These are phyloP conservation scores for Vitis cinerea DNA, from an alignment of 164 flowering plant genomes.

Conservation along the genomic window DNA sequence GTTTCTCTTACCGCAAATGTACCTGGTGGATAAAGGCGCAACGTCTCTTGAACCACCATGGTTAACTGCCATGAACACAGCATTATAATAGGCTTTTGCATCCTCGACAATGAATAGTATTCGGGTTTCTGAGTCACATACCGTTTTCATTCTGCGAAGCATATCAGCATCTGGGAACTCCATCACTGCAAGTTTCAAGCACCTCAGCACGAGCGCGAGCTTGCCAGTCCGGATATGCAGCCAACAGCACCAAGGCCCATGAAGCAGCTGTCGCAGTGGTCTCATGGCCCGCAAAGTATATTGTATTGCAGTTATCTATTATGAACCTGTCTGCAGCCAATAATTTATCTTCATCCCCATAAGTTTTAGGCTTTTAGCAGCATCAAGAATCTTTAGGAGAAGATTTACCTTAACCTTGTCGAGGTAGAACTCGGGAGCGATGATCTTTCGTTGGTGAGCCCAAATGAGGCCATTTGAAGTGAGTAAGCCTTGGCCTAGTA, in stretches of 20 bases:
- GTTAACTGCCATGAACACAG: slow-evolving; percentile 30
- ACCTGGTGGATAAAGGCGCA: slow-evolving; percentile 52
- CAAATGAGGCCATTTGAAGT: slow-evolving; percentile 47
- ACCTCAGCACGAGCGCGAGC: slow-evolving; percentile 49
- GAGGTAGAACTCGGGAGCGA: slow-evolving; percentile 48
- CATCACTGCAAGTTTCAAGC: slow-evolving; percentile 29
- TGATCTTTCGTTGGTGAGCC: slow-evolving; percentile 47
- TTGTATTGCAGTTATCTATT: slow-evolving; percentile 57
- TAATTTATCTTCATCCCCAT: slow-evolving; percentile 10
- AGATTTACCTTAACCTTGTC: slow-evolving; percentile 51
- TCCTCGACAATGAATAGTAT: too few relatives aligned
- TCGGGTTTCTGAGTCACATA: slow-evolving; percentile 3
- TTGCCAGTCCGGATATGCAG: slow-evolving; percentile 57
- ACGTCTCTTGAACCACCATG: slow-evolving; percentile 55
- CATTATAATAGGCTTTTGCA: too few relatives aligned
- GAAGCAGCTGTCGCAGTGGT: slow-evolving; percentile 45
- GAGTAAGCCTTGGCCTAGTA: slow-evolving; percentile 48
- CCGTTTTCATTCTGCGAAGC: slow-evolving; percentile 45
- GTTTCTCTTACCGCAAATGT: slow-evolving; percentile 34
- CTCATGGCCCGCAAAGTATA: slow-evolving; percentile 63
- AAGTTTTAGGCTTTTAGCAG: slow-evolving; percentile 32
- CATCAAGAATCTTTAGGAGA: slow-evolving; percentile 26
- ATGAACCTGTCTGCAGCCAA: slow-evolving; percentile 32
- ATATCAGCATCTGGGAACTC: slow-evolving; percentile 30
- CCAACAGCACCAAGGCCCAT: slow-evolving; percentile 50